Evolutionary conservation across 352 stramenopile species (phyloP).

Genomic region (Stephanocyclus meneghinianus): DNA sequence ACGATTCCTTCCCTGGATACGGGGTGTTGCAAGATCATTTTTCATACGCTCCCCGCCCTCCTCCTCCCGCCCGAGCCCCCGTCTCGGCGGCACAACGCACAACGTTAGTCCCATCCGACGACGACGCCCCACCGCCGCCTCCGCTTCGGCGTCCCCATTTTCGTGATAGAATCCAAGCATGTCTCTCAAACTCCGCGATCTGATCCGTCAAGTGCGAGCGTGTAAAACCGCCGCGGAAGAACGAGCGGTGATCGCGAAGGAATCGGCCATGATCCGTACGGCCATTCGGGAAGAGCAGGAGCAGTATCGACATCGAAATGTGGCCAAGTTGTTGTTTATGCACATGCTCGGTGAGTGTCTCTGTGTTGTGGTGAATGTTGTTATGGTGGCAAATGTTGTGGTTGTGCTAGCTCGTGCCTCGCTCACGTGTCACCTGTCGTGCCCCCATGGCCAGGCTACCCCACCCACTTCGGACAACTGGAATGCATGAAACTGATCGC

Average conservation of each 20-base stretch:
- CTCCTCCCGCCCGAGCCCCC: too few relatives aligned
- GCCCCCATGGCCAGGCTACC: slow-evolving; percentile 86
- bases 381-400: neutral
- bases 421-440: slow-evolving; percentile 1
- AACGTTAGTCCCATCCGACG: too few relatives aligned
- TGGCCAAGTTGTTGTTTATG: slow-evolving; percentile 99
- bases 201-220: slow-evolving; percentile 96
- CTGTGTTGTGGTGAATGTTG: neutral
- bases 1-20: too few relatives aligned
- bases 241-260: slow-evolving; percentile 97
- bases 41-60: too few relatives aligned
- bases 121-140: too few relatives aligned
- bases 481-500: slow-evolving; percentile 99
- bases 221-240: slow-evolving; percentile 99
- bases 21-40: too few relatives aligned
- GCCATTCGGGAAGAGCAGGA: slow-evolving; percentile 94
- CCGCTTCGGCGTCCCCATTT: too few relatives aligned
- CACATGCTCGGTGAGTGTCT: slow-evolving; percentile 93
- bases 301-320: slow-evolving; percentile 97
- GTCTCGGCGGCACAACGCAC: too few relatives aligned
- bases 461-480: slow-evolving; percentile 99
- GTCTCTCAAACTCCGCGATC: slow-evolving; percentile 96
- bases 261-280: slow-evolving; percentile 98
- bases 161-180: slow-evolving; percentile 69
- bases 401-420: slow-evolving; percentile 2